These are phyloP conservation scores for Filosporella fistucella DNA, from an alignment of 495 filamentous ascomycete species.

Conservation along the genomic window DNA sequence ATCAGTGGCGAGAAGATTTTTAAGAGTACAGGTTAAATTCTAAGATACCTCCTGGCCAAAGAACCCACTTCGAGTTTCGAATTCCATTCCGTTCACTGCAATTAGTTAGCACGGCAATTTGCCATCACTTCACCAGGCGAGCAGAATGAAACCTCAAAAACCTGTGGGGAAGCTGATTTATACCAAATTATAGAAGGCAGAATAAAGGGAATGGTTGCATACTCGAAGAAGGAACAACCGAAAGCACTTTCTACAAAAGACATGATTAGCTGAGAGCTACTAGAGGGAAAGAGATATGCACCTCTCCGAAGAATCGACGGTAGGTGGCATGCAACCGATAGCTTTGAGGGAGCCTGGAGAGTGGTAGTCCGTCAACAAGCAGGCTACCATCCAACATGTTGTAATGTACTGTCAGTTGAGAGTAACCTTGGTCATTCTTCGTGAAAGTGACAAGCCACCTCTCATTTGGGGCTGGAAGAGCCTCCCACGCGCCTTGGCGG, in stretches of 20 bases:
- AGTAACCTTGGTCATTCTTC: neutral
- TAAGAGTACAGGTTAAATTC: neutral
- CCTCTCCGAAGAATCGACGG: conserved; percentile 33
- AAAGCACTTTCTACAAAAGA: neutral
- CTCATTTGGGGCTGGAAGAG: conserved; percentile 12
- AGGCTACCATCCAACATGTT: conserved; percentile 44
- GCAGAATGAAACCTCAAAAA: no score
- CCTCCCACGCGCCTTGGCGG: conserved; percentile 20
- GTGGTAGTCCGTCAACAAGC: conserved; percentile 41
- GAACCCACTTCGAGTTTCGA: conserved; percentile 15
- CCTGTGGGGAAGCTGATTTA: neutral
- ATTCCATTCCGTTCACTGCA: conserved; percentile 24
- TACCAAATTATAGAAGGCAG: neutral
- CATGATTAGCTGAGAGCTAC: neutral
- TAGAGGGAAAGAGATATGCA: conserved; percentile 9
- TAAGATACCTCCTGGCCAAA: conserved; percentile 21
- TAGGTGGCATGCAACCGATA: conserved; percentile 29
- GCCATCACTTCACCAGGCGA: no score
- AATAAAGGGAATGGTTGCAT: no score
- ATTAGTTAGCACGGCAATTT: no score
- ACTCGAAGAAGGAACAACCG: neutral
- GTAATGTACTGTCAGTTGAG: conserved; percentile 31
- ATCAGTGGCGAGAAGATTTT: neutral
- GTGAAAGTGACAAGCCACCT: conserved; percentile 30
- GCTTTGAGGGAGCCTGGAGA: conserved; percentile 35